Evolutionary conservation across 192 early-diverging fungal genomes (phyloP), one percentile per base, ranked within the genome.

Genomic region (Coemansia sp.): DNA sequence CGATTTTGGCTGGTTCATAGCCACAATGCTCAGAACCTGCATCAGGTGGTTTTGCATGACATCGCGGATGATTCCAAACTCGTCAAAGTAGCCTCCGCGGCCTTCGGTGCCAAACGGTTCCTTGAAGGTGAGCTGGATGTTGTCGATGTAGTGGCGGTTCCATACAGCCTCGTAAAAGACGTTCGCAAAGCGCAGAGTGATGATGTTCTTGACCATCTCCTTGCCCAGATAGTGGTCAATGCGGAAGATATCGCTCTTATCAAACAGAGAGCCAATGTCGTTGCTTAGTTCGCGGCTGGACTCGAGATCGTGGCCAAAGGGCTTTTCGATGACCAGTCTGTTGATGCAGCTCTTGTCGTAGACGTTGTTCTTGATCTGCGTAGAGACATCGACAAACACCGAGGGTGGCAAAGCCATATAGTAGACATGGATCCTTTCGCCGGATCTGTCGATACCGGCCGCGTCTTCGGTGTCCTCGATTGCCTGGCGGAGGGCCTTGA

Each of bases 141-240:
- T 95, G 75, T 91, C 80, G 62, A 98, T 94, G 76, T 88, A 86
- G 44, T 87, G 81, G 52, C 91, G 86, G 79, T 95, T 89, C 95
- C 95, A 98, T 39, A 94, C 85, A 7, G 92, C 87, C 6, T 93
- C 92, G 76, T 95, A 94, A 57, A 98, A 92, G 23, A 93, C 86
- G 75, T 98, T 98, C 35, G 92, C 93, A 71, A 98, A 96, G 39
- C 95, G 88, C 60, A 98, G 69, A 10, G 92, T 88, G 86, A 95
- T 91, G 62, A 98, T 77, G 77, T 95, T 96, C 78, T 98, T 98
- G 72, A 98, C 95, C 95, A 98, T 98, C 70, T 98, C 95, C 74
- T 98, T 98, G 68, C 95, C 95, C 26, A 98, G 88, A 70, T 98
- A 98, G 77, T 98, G 95, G 74, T 98, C 95, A 71, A 98, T 98